These are phyloP conservation scores for Otatea glauca DNA, from an alignment of 176 grass and related monocot species.

Conservation along the genomic window DNA sequence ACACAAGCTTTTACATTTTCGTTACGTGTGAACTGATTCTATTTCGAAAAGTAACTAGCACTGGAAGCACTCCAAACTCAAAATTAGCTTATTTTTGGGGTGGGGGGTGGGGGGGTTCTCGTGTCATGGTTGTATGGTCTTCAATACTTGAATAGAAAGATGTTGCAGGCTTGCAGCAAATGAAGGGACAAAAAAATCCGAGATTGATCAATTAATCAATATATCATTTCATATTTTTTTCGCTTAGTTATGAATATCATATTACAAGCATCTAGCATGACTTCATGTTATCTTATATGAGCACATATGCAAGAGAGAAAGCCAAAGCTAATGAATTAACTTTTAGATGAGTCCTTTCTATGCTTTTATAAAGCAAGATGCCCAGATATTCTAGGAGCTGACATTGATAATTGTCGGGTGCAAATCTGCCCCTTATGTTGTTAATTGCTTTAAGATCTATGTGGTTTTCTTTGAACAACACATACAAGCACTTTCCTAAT, in stretches of 20 bases:
- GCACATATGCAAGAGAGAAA: slow-evolving; percentile 5
- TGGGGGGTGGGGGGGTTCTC: too few species aligned
- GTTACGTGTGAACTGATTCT: neutral
- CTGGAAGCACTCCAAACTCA: neutral
- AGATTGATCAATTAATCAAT: neutral
- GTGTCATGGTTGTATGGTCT: neutral
- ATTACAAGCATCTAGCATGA: neutral
- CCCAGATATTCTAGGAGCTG: slow-evolving; percentile 13
- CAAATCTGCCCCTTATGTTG: neutral
- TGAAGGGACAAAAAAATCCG: neutral
- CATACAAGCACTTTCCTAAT: neutral
- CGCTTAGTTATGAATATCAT: neutral
- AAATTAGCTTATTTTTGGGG: too few species aligned
- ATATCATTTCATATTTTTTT: neutral
- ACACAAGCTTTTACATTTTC: neutral
- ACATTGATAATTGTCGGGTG: neutral
- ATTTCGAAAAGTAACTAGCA: neutral
- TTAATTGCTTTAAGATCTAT: neutral
- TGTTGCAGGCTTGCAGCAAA: neutral
- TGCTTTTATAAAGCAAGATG: neutral
- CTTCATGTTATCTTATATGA: slow-evolving; percentile 2
- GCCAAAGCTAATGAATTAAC: neutral
- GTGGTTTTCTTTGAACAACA: slow-evolving; percentile 20
- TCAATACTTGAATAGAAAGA: neutral
- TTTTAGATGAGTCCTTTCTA: neutral